Base-by-base conservation (phyloP, 768 basidiomycete species). In the Boletus subcaerulescens region DNA sequence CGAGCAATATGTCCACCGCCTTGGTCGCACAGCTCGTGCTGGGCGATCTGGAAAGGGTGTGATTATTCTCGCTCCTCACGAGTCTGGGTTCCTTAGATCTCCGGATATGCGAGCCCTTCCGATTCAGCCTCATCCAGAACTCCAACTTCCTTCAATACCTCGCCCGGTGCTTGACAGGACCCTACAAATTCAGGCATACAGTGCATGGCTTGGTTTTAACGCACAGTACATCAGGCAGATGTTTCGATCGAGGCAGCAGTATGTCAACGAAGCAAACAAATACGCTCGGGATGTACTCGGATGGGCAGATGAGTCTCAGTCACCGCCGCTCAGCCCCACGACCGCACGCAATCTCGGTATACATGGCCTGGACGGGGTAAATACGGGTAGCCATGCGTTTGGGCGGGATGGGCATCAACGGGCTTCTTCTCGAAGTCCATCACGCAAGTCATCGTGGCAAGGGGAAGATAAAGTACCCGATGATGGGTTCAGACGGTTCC, bases 1-100 rank as follows among this genome's bases (percentile, higher is more conserved):
- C 24, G 89, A 89, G 62, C 87, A 89, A 65, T 90, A 91, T 69
- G 84, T 91, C 52, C 89, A 90, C 62, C 81, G 89, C 20, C 83
- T 91, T 8, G 89, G 89, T 14, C 81, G 88, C 45, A 91, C 88
- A 17, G 89, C 88, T 12, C 82, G 89, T 42, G 89, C 89, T 0
- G 89, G 88, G 6, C 73, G 81, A 44, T 73, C 78, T 6, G 87
- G 89, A 0, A 76, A 74, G 38, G 84, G 85, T 3, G 73, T 83
- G 49, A 60, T 87, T 42, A 70, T 87, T 39, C 76, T 87, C 47
- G 75, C 79, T 38, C 75, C 75, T 7, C 72, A 69, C 33, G 86
- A 88, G 59, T 52, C 67, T 20, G 71, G 67, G 45, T 86, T 87
- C 73, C 67, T 85, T 8, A 57, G 55, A 17, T 65, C 62, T 10